A percentile compares a stretch with the other conserved stretches of the same genome.
These are phyloP conservation scores for Acanthamoeba castellanii DNA, from an alignment of 208 protist genomes.

Conservation along the genomic window DNA sequence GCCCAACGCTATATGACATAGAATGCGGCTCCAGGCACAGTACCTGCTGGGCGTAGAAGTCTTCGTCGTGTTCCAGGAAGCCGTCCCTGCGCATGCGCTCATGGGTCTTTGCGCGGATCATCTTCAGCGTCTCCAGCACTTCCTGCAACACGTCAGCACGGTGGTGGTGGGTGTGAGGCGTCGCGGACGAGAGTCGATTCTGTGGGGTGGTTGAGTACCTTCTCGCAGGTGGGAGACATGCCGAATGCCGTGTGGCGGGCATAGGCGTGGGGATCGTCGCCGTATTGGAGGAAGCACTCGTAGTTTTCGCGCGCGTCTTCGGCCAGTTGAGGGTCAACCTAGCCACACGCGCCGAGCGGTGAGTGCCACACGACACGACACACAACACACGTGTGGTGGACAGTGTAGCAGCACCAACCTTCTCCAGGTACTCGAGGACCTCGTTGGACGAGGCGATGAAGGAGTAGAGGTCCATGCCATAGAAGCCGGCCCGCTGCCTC, in stretches of 20 bases:
- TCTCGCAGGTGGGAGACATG: constrained; percentile 49
- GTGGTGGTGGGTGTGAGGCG: not conserved
- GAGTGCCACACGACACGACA: not conserved
- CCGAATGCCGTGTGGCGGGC: constrained; percentile 35
- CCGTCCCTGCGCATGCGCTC: not conserved
- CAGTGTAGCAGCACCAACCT: not conserved
- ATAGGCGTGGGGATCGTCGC: constrained; percentile 67
- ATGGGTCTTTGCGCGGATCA: not conserved
- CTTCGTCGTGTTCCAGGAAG: constrained; percentile 13
- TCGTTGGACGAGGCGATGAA: constrained; percentile 46
- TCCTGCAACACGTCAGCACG: not conserved
- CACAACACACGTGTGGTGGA: too few relatives aligned
- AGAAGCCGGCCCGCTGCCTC: constrained; percentile 56
- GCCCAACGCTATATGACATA: not conserved
- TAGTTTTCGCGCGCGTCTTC: constrained; percentile 29
- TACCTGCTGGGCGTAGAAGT: constrained; percentile 51
- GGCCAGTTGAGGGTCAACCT: constrained; percentile 3
- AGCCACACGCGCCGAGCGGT: not conserved
- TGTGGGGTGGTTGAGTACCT: not conserved
- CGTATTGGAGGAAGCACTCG: constrained; percentile 55
- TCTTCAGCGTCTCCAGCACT: constrained; percentile 24
- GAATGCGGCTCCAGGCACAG: too few relatives aligned
- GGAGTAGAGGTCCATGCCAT: constrained; percentile 79
- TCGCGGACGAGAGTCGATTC: not conserved
- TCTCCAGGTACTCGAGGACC: constrained; percentile 76